phyloP scores from a whole-genome alignment of 768 basidiomycete species.

The Leccinellum luteum region DNA sequence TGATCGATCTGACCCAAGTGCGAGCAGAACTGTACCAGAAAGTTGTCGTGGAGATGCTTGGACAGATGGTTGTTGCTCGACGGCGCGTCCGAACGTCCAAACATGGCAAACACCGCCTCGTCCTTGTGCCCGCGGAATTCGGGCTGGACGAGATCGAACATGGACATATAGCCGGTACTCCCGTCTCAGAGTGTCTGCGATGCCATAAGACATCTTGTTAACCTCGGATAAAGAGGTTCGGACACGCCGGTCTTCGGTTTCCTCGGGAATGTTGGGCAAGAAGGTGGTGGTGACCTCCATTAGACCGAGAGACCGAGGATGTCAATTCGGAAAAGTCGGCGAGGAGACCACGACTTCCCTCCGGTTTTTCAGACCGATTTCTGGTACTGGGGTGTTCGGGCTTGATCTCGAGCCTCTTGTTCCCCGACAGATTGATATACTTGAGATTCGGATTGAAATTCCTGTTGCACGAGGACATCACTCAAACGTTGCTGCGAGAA shows the following conservation, averaged over 20 bases:
- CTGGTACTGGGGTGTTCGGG: slow-evolving; percentile 48
- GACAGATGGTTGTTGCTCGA: slow-evolving; percentile 66
- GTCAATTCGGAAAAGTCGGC: slow-evolving; percentile 88
- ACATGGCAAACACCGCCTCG: slow-evolving; percentile 95
- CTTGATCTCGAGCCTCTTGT: slow-evolving; percentile 95
- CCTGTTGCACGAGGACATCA: slow-evolving; percentile 44
- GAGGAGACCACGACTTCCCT: slow-evolving; percentile 40
- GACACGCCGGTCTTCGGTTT: slow-evolving; percentile 85
- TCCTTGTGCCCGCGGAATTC: slow-evolving; percentile 73
- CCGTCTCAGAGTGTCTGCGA: slow-evolving; percentile 93
- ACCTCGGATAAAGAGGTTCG: slow-evolving; percentile 88
- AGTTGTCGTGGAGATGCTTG: slow-evolving; percentile 82
- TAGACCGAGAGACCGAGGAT: slow-evolving; percentile 86
- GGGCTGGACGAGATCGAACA: slow-evolving; percentile 90
- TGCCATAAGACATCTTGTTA: slow-evolving; percentile 92
- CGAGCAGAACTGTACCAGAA: slow-evolving; percentile 56
- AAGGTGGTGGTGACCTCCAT: slow-evolving; percentile 88
- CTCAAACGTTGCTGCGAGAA: not conserved
- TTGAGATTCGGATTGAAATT: slow-evolving; percentile 93
- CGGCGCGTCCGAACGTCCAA: slow-evolving; percentile 68
- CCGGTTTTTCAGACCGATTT: slow-evolving; percentile 22
- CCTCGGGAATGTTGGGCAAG: slow-evolving; percentile 69
- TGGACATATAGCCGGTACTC: slow-evolving; percentile 70
- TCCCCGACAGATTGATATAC: slow-evolving; percentile 96
- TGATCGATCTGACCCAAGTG: slow-evolving; percentile 50